A percentile compares a stretch with the other conserved stretches of the same genome.
Conservation (phyloP, 768 basidiomycete species). For the Asterophora lycoperdoides region DNA sequence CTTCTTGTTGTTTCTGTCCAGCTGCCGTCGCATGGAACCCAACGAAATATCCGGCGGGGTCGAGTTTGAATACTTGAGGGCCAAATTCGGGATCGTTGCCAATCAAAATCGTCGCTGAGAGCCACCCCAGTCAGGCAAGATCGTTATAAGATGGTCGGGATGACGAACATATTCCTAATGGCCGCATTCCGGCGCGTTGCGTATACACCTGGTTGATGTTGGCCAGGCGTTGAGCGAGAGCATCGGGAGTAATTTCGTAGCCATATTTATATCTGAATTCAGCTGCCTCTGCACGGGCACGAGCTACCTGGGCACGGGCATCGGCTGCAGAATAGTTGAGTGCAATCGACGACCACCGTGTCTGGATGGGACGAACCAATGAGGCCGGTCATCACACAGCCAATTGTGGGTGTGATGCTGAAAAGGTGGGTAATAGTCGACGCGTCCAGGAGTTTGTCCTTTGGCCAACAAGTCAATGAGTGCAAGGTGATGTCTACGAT, state of each 20-base stretch:
- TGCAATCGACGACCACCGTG: not conserved
- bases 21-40: constrained; percentile 97
- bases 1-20: constrained; percentile 97
- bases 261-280: constrained; percentile 95
- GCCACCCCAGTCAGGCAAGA: not conserved
- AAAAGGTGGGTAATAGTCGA: constrained; percentile 93
- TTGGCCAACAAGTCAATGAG: constrained; percentile 5
- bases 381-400: constrained; percentile 97
- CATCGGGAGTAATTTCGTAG: constrained; percentile 96
- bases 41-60: constrained; percentile 97
- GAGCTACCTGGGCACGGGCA: constrained; percentile 81
- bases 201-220: constrained; percentile 99
- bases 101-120: constrained; percentile 89
- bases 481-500: not conserved
- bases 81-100: constrained; percentile 88
- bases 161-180: constrained; percentile 84
- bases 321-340: constrained; percentile 56
- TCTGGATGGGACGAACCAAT: constrained; percentile 54
- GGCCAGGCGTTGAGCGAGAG: constrained; percentile 89
- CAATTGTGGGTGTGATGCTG: constrained; percentile 93
- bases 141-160: not conserved
- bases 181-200: constrained; percentile 95
- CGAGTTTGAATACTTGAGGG: constrained; percentile 97
- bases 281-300: constrained; percentile 86
- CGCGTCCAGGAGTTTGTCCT: constrained; percentile 98